Evolutionary conservation across 2,329 filamentous ascomycete species (phyloP).

Genomic region (Tricladium varicosporioides): DNA sequence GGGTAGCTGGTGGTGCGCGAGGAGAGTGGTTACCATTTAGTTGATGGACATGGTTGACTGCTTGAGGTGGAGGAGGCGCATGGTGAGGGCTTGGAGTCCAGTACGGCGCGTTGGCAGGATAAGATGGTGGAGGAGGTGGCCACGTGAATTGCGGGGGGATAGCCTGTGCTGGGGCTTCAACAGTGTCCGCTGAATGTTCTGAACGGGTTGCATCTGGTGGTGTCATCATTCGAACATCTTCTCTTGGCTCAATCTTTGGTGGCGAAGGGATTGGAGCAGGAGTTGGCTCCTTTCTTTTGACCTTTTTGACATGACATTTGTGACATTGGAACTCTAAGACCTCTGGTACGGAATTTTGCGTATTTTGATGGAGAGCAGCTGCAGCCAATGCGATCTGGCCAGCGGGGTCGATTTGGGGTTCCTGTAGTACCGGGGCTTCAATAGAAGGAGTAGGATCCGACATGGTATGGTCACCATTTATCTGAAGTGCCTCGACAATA

Average conservation of each 20-base stretch:
- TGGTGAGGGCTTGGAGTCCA: constrained; percentile 49
- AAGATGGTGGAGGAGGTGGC: constrained; percentile 40
- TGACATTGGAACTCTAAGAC: constrained; percentile 67
- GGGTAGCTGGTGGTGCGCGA: constrained; percentile 19
- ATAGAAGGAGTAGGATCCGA: constrained; percentile 8
- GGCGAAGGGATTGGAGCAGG: constrained; percentile 15
- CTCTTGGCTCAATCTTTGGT: constrained; percentile 17
- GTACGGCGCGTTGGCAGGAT: constrained; percentile 39
- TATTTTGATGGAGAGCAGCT: constrained; percentile 33
- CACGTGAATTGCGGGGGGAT: constrained; percentile 26
- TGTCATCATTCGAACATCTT: not conserved
- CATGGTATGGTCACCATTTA: not conserved
- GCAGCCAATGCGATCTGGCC: constrained; percentile 32
- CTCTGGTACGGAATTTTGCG: constrained; percentile 13
- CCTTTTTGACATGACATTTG: constrained; percentile 62
- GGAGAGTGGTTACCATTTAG: constrained; percentile 44
- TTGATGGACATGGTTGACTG: constrained; percentile 43
- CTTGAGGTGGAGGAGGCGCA: constrained; percentile 44
- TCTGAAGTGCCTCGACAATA: no score
- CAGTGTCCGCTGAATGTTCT: no score
- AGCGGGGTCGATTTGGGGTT: constrained; percentile 11
- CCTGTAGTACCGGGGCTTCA: constrained; percentile 13
- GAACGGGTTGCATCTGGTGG: no score
- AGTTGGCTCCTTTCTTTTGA: constrained; percentile 29
- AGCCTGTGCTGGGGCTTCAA: constrained; percentile 6